Percentiles rank a stretch among this genome's conserved stretches.
These are phyloP conservation scores for Naganishia antarctica DNA, from an alignment of 768 basidiomycete species.

Conservation along the genomic window DNA sequence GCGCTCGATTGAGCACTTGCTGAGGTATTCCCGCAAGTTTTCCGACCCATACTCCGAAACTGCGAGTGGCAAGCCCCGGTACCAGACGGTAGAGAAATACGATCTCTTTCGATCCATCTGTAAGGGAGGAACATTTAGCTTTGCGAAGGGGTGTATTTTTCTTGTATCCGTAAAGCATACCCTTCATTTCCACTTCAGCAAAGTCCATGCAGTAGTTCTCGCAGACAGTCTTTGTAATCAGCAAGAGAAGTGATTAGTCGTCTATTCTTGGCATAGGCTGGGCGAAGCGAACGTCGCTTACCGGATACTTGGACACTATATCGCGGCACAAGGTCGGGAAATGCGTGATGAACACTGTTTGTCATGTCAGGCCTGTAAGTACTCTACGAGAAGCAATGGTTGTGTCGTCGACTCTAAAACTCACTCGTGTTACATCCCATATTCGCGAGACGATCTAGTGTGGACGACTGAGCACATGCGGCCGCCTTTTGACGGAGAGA, in stretches of 20 bases:
- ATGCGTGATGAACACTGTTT: slow-evolving; percentile 91
- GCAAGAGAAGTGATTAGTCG: no score
- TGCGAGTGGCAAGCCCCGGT: slow-evolving; percentile 67
- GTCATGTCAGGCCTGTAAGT: no score
- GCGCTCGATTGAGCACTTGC: slow-evolving; percentile 61
- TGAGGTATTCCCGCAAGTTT: slow-evolving; percentile 77
- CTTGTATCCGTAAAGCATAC: slow-evolving; percentile 30
- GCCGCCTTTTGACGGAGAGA: not conserved
- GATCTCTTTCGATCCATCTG: slow-evolving; percentile 69
- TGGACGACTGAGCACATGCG: not conserved
- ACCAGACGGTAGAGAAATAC: slow-evolving; percentile 79
- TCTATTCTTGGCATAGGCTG: no score
- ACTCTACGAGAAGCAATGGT: no score
- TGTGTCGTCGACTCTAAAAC: no score
- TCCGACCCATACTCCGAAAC: slow-evolving; percentile 72
- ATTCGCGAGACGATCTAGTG: slow-evolving; percentile 38
- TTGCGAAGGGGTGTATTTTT: not conserved
- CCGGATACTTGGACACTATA: slow-evolving; percentile 37
- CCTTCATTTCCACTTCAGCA: slow-evolving; percentile 60
- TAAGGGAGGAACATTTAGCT: not conserved
- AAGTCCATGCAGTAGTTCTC: slow-evolving; percentile 86
- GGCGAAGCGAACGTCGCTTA: no score
- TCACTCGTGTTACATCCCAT: slow-evolving; percentile 45
- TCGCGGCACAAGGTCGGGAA: slow-evolving; percentile 67
- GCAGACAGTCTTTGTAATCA: slow-evolving; percentile 53